Conservation (phyloP, 805 yeast species). For the Candida orba region DNA sequence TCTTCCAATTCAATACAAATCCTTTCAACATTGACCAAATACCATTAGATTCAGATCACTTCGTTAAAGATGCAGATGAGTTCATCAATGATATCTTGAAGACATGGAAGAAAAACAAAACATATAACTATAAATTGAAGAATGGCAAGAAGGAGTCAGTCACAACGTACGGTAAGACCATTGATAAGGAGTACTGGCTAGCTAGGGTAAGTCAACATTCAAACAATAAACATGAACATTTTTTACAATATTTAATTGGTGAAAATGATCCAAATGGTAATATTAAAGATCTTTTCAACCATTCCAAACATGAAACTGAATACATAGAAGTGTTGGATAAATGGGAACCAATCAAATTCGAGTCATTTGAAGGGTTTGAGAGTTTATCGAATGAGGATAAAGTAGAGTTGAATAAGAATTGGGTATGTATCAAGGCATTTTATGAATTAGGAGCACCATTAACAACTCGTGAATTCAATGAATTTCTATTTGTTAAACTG, state of each 20-base stretch:
- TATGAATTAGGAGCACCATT: slow-evolving; percentile 32
- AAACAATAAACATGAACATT: slow-evolving; percentile 17
- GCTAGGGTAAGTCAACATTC: slow-evolving; percentile 25
- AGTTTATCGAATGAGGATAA: background rate
- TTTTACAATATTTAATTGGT: slow-evolving; percentile 26
- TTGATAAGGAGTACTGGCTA: slow-evolving; percentile 28
- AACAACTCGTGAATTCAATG: slow-evolving; percentile 31
- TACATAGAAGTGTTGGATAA: slow-evolving; percentile 28
- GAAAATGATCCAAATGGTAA: slow-evolving; percentile 13
- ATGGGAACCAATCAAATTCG: slow-evolving; percentile 20
- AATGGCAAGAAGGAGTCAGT: slow-evolving; percentile 23
- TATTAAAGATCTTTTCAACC: slow-evolving; percentile 22
- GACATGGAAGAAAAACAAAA: slow-evolving; percentile 28
- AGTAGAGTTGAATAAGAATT: slow-evolving; percentile 8
- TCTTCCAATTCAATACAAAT: slow-evolving; percentile 11
- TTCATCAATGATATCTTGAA: slow-evolving; percentile 18
- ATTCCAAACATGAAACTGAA: slow-evolving; percentile 27
- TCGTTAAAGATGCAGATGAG: slow-evolving; percentile 19
- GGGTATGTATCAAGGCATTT: slow-evolving; percentile 27
- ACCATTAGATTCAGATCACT: slow-evolving; percentile 14
- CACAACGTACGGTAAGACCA: slow-evolving; percentile 25
- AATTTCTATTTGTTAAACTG: slow-evolving; percentile 23
- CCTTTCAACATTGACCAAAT: slow-evolving; percentile 10
- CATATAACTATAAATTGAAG: slow-evolving; percentile 22
- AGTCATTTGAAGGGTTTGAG: slow-evolving; percentile 14